Evolutionary conservation across 352 stramenopile species (phyloP), one percentile per base, ranked within the genome.

Genomic region (Phytopythium oedochilum): DNA sequence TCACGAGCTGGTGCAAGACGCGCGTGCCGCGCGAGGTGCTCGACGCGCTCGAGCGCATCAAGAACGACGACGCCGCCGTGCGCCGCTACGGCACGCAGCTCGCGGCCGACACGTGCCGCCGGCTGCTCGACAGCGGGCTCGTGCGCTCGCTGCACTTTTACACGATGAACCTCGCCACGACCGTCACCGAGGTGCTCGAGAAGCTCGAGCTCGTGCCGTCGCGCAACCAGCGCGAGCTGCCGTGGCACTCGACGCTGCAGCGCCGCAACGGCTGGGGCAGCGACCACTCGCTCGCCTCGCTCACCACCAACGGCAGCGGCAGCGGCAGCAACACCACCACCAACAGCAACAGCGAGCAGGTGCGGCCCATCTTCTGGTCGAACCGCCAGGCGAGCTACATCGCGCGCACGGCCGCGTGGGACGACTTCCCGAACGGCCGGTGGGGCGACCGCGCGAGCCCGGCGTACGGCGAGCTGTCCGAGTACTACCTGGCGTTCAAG

Each of bases 291-390:
- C n/a, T n/a, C n/a, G 11, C 39, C 20, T 5, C 39, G 74, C 61
- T 31, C 77, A 75, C 44, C 58, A 78, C 46, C 74, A 72, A 7
- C 82, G 90, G 59, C 91, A 78, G 17, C 15, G 43, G 43, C 43
- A 70, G 38, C 17, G 59, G 61, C 39, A 82, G 82, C 25, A 75
- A 88, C 59, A 78, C 57, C 48, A 78, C 75, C 31, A 75, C 88
- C 55, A 76, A 63, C 34, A 75, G 77, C 43, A 59, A 81, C 47
- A 74, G 70, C 8, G 89, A 96, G 63, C 94, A 89, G 57, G 79
- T 98, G 46, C 91, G 96, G 25, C 97, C 96, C 26, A 99, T 99
- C 59, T 98, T 99, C 59, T 99, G 97, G 97, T 97, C 95, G 7
- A 99, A 99, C 70, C 88, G 97, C 18, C 96, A 97, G 48, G 92